Evolutionary conservation across 176 grass and related monocot species (phyloP).

Genomic region (Urochloa ruziziensis): DNA sequence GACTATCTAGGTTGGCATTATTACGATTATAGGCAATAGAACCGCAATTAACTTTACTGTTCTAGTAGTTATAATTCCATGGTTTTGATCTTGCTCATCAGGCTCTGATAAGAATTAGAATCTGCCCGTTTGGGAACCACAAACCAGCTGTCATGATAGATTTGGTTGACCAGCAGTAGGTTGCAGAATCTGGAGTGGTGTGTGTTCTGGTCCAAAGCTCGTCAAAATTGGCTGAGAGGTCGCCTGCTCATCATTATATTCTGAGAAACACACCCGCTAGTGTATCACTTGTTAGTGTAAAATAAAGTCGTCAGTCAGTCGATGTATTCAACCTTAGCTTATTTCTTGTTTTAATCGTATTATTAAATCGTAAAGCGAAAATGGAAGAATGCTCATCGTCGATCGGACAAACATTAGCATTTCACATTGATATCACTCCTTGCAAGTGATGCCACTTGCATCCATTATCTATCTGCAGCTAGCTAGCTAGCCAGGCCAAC

Average conservation of each 20-base stretch:
- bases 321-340: not conserved
- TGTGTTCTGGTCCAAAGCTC: not conserved
- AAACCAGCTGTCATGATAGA: not conserved
- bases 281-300: not conserved
- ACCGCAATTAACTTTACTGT: not conserved
- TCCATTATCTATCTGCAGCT: not conserved
- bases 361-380: not conserved
- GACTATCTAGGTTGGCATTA: not conserved
- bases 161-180: not conserved
- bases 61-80: not conserved
- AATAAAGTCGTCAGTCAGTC: not conserved
- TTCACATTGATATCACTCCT: not conserved
- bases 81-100: not conserved
- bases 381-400: not conserved
- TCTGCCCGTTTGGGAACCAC: not conserved
- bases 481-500: constrained; percentile 5
- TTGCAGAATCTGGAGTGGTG: not conserved
- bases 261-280: not conserved
- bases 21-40: not conserved
- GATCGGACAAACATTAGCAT: not conserved
- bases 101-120: not conserved
- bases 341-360: not conserved
- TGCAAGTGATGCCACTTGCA: constrained; percentile 1
- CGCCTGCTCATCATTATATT: too few species aligned
- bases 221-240: not conserved